Conservation (phyloP, 352 stramenopile species). For the Phytophthora sansomeana region DNA sequence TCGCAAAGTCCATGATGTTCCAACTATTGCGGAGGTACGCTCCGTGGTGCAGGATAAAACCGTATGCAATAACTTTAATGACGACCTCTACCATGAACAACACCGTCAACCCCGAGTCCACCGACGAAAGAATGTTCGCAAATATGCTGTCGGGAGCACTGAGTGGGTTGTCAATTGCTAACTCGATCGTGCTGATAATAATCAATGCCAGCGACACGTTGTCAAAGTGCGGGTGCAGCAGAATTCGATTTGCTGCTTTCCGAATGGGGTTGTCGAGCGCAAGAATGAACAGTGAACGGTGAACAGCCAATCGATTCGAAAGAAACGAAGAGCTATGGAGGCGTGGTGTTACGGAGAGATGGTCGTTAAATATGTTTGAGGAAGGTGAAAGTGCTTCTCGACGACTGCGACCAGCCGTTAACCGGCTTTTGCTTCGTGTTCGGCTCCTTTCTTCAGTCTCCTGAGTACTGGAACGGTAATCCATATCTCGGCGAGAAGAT, state of each 20-base stretch:
- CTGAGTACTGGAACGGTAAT: slow-evolving; percentile 19
- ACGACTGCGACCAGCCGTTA: slow-evolving; percentile 28
- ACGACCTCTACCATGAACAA: slow-evolving; percentile 90
- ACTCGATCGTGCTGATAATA: slow-evolving; percentile 63
- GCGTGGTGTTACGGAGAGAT: slow-evolving; percentile 1
- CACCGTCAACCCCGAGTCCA: slow-evolving; percentile 76
- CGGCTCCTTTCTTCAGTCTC: slow-evolving; percentile 19
- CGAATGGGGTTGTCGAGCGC: slow-evolving; percentile 60
- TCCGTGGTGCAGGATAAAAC: slow-evolving; percentile 68
- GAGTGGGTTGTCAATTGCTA: slow-evolving; percentile 86
- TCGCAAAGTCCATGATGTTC: slow-evolving; percentile 93
- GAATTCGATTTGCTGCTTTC: slow-evolving; percentile 49
- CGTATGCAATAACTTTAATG: slow-evolving; percentile 89
- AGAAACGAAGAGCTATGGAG: slow-evolving; percentile 20
- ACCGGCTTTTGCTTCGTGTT: slow-evolving; percentile 19
- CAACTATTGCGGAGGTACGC: slow-evolving; percentile 86
- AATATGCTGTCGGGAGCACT: slow-evolving; percentile 50
- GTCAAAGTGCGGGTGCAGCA: slow-evolving; percentile 79
- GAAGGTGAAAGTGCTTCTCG: slow-evolving; percentile 24
- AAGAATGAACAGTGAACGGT: slow-evolving; percentile 57
- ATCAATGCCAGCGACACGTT: slow-evolving; percentile 81
- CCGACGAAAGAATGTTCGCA: slow-evolving; percentile 56
- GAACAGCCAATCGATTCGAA: slow-evolving; percentile 20
- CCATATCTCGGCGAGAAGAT: slow-evolving; percentile 22
- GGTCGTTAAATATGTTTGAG: slow-evolving; percentile 48